Evolutionary conservation across 352 stramenopile species (phyloP).

Genomic region (Pythium oligandrum): DNA sequence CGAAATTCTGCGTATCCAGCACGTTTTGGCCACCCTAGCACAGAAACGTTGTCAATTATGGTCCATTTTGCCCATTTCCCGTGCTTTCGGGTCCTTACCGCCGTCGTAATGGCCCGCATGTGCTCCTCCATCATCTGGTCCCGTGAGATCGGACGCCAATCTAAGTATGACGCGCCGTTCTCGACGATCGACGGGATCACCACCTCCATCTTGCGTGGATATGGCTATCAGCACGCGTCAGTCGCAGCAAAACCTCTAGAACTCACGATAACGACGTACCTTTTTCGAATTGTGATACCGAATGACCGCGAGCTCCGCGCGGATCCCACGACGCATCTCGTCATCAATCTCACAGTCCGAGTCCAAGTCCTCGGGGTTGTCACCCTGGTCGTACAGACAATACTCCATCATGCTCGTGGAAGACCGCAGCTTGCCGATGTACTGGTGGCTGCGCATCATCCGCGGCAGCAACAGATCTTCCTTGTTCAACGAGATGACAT

Average conservation of each 20-base stretch:
- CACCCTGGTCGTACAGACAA: conserved; percentile 76
- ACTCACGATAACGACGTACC: conserved; percentile 14
- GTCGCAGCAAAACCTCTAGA: neutral
- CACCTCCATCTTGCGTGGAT: conserved; percentile 82
- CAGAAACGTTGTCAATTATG: neutral
- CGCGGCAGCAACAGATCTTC: conserved; percentile 79
- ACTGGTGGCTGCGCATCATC: conserved; percentile 80
- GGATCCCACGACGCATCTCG: conserved; percentile 68
- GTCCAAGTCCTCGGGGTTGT: conserved; percentile 82
- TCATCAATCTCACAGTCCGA: conserved; percentile 79
- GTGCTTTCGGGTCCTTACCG: conserved; percentile 21
- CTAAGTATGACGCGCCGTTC: conserved; percentile 50
- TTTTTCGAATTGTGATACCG: conserved; percentile 74
- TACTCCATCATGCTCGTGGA: conserved; percentile 84
- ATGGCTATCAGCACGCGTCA: conserved; percentile 25
- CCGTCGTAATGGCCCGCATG: conserved; percentile 49
- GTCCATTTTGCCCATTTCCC: neutral
- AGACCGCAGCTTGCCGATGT: conserved; percentile 82
- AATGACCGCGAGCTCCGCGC: conserved; percentile 66
- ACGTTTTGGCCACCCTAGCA: conserved; percentile 78
- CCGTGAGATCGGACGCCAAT: conserved; percentile 65
- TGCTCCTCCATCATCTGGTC: conserved; percentile 82
- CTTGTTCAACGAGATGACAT: conserved; percentile 85
- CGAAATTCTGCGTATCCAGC: conserved; percentile 67
- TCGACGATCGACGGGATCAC: conserved; percentile 66